phyloP scores from a whole-genome alignment of 1,284 basidiomycete genomes.

The Ustilago cynodontis region DNA sequence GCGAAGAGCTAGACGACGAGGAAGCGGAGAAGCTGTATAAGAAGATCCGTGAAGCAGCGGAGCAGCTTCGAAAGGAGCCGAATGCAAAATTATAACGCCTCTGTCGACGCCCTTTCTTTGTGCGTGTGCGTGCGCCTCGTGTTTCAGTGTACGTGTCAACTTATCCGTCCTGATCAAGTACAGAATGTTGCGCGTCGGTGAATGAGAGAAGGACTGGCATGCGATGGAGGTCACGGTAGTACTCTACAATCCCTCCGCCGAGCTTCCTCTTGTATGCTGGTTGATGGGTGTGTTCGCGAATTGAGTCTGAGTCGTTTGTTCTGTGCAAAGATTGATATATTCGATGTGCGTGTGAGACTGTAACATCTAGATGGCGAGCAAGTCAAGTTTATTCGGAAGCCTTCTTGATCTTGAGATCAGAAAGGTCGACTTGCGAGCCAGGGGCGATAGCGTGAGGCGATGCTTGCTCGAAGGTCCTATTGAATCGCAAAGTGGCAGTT shows the following conservation, averaged over 20 bases:
- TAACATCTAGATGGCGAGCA: slow-evolving; percentile 4
- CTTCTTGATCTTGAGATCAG: slow-evolving; percentile 64
- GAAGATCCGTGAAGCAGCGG: slow-evolving; percentile 32
- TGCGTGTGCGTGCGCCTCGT: background rate
- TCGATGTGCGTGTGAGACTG: slow-evolving; percentile 12
- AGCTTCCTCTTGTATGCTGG: background rate
- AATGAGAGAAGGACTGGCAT: background rate
- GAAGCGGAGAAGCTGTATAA: slow-evolving; percentile 41
- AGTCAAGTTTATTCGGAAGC: slow-evolving; percentile 33
- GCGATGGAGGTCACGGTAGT: background rate
- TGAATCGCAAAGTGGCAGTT: background rate
- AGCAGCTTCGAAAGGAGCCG: slow-evolving; percentile 4
- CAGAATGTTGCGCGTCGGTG: background rate
- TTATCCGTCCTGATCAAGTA: background rate
- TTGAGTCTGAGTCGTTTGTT: background rate
- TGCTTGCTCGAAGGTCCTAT: slow-evolving; percentile 62
- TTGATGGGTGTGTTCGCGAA: background rate
- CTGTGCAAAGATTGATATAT: slow-evolving; percentile 19
- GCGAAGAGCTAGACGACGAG: slow-evolving; percentile 59
- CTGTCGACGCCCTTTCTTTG: no score
- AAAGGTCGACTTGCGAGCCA: slow-evolving; percentile 60
- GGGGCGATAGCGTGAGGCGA: slow-evolving; percentile 59
- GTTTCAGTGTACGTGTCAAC: background rate
- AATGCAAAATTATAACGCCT: slow-evolving; percentile 29
- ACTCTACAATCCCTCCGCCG: background rate